Percentiles rank a stretch among this genome's conserved stretches.
Evolutionary conservation across 768 basidiomycete species (phyloP).

Genomic region (Kockovaella imperatae): DNA sequence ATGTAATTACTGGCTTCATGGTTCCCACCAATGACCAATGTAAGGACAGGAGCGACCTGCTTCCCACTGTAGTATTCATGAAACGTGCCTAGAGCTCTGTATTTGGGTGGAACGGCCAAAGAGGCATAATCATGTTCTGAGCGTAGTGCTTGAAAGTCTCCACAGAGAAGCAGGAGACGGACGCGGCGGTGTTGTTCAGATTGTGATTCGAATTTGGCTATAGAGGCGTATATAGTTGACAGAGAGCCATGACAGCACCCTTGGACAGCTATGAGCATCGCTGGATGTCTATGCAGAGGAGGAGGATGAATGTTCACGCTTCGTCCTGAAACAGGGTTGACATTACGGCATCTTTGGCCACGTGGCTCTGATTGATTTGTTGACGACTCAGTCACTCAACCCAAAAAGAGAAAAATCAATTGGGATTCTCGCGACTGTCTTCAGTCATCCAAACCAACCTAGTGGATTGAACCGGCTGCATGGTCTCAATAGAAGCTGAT

Average conservation of each 20-base stretch:
- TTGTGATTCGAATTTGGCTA: slow-evolving; percentile 56
- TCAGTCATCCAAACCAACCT: too few species aligned
- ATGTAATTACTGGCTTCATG: slow-evolving; percentile 96
- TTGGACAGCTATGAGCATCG: slow-evolving; percentile 70
- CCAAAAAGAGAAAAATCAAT: too few species aligned
- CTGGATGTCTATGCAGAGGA: too few species aligned
- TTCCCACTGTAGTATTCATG: slow-evolving; percentile 78
- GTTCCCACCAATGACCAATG: slow-evolving; percentile 92
- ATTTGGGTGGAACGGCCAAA: slow-evolving; percentile 88
- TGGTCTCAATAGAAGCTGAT: too few species aligned
- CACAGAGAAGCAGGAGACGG: slow-evolving; percentile 83
- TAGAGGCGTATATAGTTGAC: slow-evolving; percentile 63
- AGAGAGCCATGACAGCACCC: slow-evolving; percentile 82
- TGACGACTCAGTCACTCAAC: too few species aligned
- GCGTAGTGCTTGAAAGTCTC: slow-evolving; percentile 84
- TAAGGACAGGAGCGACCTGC: slow-evolving; percentile 72
- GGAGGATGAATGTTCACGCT: too few species aligned
- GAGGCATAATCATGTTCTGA: slow-evolving; percentile 75
- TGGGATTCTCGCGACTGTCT: too few species aligned
- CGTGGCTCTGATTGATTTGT: too few species aligned
- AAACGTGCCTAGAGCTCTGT: slow-evolving; percentile 74
- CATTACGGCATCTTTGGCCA: too few species aligned
- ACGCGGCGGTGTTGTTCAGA: slow-evolving; percentile 64
- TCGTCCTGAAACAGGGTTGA: too few species aligned
- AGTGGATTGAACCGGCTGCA: too few species aligned